Evolutionary conservation across 805 yeast genomes (phyloP).

Genomic region (Phaffomyces antillensis): DNA sequence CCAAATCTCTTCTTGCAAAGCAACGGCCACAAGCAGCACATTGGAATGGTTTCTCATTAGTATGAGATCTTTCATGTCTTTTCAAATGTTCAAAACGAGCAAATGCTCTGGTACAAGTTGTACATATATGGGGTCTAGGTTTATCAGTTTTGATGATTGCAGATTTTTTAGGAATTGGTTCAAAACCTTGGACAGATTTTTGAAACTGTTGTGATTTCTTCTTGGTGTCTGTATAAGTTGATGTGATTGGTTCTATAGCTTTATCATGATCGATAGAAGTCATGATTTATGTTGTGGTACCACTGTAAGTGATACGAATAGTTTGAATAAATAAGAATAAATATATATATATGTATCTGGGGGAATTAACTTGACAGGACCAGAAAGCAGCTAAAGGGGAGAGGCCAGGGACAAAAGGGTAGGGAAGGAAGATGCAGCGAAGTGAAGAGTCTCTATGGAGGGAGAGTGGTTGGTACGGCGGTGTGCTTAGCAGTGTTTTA

Average conservation of each 20-base stretch:
- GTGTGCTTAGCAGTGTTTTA: no score
- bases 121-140: conserved; percentile 89
- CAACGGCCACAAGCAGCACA: conserved; percentile 96
- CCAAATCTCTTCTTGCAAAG: conserved; percentile 84
- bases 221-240: conserved; percentile 6
- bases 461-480: no score
- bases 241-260: conserved; percentile 7
- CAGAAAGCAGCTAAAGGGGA: no score
- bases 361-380: no score
- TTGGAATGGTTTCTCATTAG: conserved; percentile 92
- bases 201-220: conserved; percentile 18
- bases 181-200: conserved; percentile 26
- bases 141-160: conserved; percentile 81
- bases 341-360: no score
- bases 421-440: no score
- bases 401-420: no score
- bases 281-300: not conserved
- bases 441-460: no score
- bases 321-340: no score
- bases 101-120: conserved; percentile 89
- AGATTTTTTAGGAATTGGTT: conserved; percentile 83
- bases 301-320: no score
- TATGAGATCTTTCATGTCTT: conserved; percentile 90
- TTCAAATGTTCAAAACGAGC: conserved; percentile 92
- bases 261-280: conserved; percentile 2